Evolutionary conservation across 2,329 filamentous ascomycete species (phyloP), one percentile per base, ranked within the genome.

Genomic region (Colletotrichum abscissum): DNA sequence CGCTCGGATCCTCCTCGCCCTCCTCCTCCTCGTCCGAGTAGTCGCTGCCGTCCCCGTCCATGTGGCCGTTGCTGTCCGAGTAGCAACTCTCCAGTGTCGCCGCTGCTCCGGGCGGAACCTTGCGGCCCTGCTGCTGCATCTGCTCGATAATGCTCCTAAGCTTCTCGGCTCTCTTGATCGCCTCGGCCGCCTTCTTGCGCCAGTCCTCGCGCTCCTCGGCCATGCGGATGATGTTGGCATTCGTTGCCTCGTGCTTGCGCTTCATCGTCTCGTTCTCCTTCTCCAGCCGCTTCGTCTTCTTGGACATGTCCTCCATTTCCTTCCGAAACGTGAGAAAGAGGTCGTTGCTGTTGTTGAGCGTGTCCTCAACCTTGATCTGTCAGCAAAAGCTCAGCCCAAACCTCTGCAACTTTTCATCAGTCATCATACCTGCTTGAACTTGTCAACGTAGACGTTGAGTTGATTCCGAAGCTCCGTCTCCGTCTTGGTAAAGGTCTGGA

Each of bases 281-380:
- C 82, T 99, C 97, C 66, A 99, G 87, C 30, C 95, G 92, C 84
- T 98, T 98, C 6, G 96, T 98, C 86, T 98, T 98, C 86, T 98
- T 98, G 1, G 95, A 98, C 95, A 98, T 98, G 80, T 98, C 97
- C 84, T 98, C 97, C 95, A 98, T 98, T 84, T 98, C 97, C 85
- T 98, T 98, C 67, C 96, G 91, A 84, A 98, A 98, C 1, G 97
- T 98, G 77, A 98, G 87, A 83, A 98, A 98, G 67, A 98, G 87
- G 81, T 98, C 97, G 86, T 98, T 98, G 84, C 95, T 98, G 82
- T 98, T 98, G 85, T 98, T 98, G 64, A 98, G 89, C 49, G 96
- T 98, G 84, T 98, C 97, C 89, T 98, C 96, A 81, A 98, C 96
- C 96, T 98, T 76, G 69, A 69, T 60, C 69, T 67, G 68, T 74